A percentile compares a stretch with the other conserved stretches of the same genome.
Conservation (phyloP, 2,329 filamentous ascomycete genomes). For the Dactylellina leptospora region DNA sequence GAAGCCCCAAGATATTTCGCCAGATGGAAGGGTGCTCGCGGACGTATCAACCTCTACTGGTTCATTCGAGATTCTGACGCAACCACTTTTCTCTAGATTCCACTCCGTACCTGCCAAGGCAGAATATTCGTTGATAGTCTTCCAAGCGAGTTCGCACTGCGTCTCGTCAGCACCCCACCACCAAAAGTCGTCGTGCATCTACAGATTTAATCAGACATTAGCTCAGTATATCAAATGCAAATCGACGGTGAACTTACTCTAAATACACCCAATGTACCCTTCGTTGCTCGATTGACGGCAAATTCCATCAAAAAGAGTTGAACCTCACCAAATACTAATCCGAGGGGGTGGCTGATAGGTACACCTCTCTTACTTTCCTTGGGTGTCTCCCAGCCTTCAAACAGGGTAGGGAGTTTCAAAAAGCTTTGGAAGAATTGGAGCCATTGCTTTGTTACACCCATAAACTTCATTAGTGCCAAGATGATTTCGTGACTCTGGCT, state of each 20-base stretch:
- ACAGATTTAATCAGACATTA: background rate
- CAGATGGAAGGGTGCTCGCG: constrained; percentile 62
- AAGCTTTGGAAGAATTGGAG: constrained; percentile 69
- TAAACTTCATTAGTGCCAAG: constrained; percentile 67
- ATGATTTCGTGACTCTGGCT: constrained; percentile 70
- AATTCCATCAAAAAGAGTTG: constrained; percentile 73
- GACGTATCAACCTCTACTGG: background rate
- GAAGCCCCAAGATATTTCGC: constrained; percentile 70
- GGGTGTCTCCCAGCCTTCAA: constrained; percentile 62
- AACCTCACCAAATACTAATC: constrained; percentile 69
- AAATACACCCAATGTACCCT: constrained; percentile 61
- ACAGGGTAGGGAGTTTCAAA: constrained; percentile 69
- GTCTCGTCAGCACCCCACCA: constrained; percentile 69
- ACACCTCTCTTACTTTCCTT: constrained; percentile 67
- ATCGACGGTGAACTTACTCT: constrained; percentile 8
- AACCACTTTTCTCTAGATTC: constrained; percentile 70
- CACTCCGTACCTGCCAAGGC: constrained; percentile 68
- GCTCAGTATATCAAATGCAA: constrained; percentile 64
- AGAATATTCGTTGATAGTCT: constrained; percentile 67
- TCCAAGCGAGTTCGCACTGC: constrained; percentile 68
- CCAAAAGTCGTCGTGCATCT: constrained; percentile 72
- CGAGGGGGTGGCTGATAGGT: constrained; percentile 69
- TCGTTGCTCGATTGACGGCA: constrained; percentile 69
- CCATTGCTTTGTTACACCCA: constrained; percentile 69
- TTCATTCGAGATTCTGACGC: constrained; percentile 53